phyloP scores from a whole-genome alignment of 176 grass and related monocot species.

The Aegilops umbellulata region DNA sequence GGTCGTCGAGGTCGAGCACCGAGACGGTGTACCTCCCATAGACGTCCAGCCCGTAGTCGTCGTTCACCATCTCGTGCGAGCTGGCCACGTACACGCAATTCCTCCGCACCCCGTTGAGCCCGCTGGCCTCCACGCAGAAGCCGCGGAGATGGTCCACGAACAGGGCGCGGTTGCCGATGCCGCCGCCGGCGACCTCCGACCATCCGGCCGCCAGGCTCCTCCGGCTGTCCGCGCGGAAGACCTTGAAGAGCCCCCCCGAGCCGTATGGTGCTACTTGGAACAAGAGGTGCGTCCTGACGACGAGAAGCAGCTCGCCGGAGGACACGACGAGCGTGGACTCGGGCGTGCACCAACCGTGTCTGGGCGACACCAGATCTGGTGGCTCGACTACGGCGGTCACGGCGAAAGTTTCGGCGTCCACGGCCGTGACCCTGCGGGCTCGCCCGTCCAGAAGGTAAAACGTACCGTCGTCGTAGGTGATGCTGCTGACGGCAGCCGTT shows the following conservation, averaged over 20 bases:
- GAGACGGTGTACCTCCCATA: not conserved
- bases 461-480: constrained; percentile 16
- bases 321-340: no score
- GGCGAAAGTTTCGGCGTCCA: not conserved
- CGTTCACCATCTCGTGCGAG: not conserved
- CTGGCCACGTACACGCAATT: not conserved
- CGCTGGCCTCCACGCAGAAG: constrained; percentile 19
- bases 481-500: not conserved
- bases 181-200: constrained; percentile 16
- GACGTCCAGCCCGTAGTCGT: constrained; percentile 12
- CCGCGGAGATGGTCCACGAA: constrained; percentile 28
- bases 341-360: no score
- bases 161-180: constrained; percentile 1
- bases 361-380: no score
- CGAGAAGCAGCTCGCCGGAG: no score
- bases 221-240: not conserved
- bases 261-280: not conserved
- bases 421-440: not conserved
- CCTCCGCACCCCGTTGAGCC: no score
- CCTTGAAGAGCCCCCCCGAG: not conserved
- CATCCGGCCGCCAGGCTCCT: not conserved
- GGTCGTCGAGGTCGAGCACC: not conserved
- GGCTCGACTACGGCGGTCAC: no score
- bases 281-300: not conserved
- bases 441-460: constrained; percentile 18